These are phyloP conservation scores for Salvia splendens DNA, from an alignment of 257 asterid genomes.

Conservation along the genomic window DNA sequence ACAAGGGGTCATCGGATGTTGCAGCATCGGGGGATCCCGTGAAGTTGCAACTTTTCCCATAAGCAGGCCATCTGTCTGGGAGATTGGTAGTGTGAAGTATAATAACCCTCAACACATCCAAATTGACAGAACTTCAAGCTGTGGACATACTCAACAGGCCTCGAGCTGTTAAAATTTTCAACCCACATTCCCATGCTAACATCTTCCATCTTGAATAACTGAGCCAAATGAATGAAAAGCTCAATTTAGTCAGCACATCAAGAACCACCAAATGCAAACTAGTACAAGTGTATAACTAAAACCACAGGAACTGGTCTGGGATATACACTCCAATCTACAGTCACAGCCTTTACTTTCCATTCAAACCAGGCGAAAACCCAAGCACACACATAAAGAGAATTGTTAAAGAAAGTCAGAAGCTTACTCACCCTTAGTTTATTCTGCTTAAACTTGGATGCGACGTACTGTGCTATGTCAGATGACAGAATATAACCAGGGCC, in stretches of 20 bases:
- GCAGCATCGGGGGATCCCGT: slow-evolving; percentile 75
- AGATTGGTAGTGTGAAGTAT: slow-evolving; percentile 90
- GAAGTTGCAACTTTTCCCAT: slow-evolving; percentile 69
- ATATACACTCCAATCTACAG: not conserved
- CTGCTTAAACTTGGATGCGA: slow-evolving; percentile 76
- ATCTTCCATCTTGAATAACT: slow-evolving; percentile 98
- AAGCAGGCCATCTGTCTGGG: slow-evolving; percentile 95
- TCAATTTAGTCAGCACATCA: slow-evolving; percentile 18
- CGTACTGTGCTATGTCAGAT: slow-evolving; percentile 65
- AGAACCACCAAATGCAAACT: not conserved
- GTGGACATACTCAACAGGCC: slow-evolving; percentile 66
- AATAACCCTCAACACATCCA: slow-evolving; percentile 82
- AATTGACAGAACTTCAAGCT: slow-evolving; percentile 92
- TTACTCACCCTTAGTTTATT: slow-evolving; percentile 76
- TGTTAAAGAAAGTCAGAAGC: slow-evolving; percentile 7
- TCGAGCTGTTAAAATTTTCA: slow-evolving; percentile 66
- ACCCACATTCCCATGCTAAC: slow-evolving; percentile 99
- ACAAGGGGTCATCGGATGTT: slow-evolving; percentile 66
- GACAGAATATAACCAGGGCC: slow-evolving; percentile 95
- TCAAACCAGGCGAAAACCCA: slow-evolving; percentile 4
- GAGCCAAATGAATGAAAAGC: slow-evolving; percentile 29
- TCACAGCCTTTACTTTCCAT: not conserved
- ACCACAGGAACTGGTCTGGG: not conserved
- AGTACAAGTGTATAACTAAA: not conserved
- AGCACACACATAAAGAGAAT: not conserved